phyloP scores from a whole-genome alignment of 2,329 filamentous ascomycete species.

The Raffaelea arxii region DNA sequence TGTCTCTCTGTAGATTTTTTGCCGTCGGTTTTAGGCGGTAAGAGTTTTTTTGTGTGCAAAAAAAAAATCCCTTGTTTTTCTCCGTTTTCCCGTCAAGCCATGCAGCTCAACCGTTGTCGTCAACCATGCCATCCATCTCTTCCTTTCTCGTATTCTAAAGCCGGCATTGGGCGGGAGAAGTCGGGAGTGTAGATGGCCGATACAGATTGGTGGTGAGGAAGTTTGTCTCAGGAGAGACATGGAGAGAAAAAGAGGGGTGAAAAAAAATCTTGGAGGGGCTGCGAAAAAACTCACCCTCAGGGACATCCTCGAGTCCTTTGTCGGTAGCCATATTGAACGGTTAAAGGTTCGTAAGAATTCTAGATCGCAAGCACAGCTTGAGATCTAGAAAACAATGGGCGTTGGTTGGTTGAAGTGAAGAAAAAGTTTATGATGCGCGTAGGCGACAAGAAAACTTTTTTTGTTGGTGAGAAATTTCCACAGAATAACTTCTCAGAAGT shows the following conservation, averaged over 20 bases:
- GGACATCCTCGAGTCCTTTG: slow-evolving; percentile 97
- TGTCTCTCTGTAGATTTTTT: too few species aligned
- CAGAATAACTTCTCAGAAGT: slow-evolving; percentile 17
- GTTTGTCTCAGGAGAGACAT: neutral
- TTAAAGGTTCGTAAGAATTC: slow-evolving; percentile 41
- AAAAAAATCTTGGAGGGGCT: neutral
- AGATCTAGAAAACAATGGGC: slow-evolving; percentile 48
- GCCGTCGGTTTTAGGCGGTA: too few species aligned
- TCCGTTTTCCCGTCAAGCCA: too few species aligned
- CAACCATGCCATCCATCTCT: too few species aligned
- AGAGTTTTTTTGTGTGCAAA: too few species aligned
- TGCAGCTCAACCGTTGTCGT: too few species aligned
- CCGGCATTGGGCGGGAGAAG: neutral
- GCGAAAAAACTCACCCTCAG: slow-evolving; percentile 63
- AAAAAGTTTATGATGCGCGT: slow-evolving; percentile 30
- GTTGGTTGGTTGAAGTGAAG: slow-evolving; percentile 13
- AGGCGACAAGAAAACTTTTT: slow-evolving; percentile 17
- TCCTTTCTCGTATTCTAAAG: too few species aligned
- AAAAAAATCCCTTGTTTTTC: too few species aligned
- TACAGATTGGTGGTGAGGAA: too few species aligned
- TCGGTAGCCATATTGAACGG: slow-evolving; percentile 96
- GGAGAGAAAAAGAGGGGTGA: neutral
- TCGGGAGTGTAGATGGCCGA: neutral
- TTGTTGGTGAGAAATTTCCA: slow-evolving; percentile 18
- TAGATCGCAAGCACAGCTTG: slow-evolving; percentile 72